Evolutionary conservation across 208 protist species (phyloP).

Genomic region (Acanthamoeba sp.): DNA sequence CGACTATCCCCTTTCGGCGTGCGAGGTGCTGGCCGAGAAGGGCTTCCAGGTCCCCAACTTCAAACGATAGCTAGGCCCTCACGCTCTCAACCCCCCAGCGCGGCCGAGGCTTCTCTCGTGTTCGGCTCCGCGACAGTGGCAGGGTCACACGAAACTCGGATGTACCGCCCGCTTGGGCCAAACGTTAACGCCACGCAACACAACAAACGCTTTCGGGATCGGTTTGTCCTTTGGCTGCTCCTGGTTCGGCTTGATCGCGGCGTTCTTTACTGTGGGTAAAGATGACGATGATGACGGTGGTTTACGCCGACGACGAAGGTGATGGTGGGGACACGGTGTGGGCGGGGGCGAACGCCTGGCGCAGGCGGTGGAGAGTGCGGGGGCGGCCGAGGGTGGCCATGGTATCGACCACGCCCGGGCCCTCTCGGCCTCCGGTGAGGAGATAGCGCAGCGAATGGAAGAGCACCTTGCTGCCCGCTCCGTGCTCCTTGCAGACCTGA

Average conservation of each 20-base stretch:
- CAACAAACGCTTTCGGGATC: no score
- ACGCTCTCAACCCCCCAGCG: no score
- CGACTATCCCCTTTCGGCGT: not conserved
- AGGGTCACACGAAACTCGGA: no score
- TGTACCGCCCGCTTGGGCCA: no score
- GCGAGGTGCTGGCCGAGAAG: constrained; percentile 19
- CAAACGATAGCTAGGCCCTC: not conserved
- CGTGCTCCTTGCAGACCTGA: constrained; percentile 40
- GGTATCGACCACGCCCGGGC: constrained; percentile 50
- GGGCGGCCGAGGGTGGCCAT: constrained; percentile 26
- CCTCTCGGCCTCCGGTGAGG: constrained; percentile 26
- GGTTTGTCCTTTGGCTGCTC: no score
- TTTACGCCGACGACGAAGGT: not conserved
- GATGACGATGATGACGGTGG: no score
- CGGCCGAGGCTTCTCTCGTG: no score
- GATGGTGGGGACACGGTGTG: not conserved
- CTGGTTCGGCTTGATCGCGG: no score
- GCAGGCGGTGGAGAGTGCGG: constrained; percentile 1
- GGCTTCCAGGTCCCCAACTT: not conserved
- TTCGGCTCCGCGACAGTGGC: no score
- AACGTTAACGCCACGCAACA: no score
- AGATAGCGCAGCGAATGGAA: constrained; percentile 62
- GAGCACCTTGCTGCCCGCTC: constrained; percentile 17
- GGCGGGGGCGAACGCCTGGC: not conserved
- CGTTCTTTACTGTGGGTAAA: no score